These are phyloP conservation scores for Ophiostoma ips DNA, from an alignment of 2,329 filamentous ascomycete genomes.

Conservation along the genomic window DNA sequence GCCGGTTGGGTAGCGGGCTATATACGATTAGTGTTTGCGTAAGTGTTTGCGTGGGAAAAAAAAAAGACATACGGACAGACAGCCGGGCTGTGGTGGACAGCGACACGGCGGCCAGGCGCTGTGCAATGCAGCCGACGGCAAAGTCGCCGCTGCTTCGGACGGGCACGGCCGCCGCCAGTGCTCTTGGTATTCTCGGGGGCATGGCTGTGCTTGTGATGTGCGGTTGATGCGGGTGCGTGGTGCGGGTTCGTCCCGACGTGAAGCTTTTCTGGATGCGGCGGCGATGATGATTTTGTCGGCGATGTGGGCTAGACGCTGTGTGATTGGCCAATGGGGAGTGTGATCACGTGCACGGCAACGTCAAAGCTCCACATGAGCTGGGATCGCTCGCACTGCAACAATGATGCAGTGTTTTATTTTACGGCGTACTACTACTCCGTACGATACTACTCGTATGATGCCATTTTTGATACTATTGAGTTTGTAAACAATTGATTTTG, in stretches of 20 bases:
- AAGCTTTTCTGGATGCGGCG: slow-evolving; percentile 1
- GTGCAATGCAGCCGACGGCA: slow-evolving; percentile 1
- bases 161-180: not conserved
- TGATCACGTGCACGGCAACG: not conserved
- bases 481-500: too few relatives aligned
- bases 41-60: not conserved
- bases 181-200: slow-evolving; percentile 12
- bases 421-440: too few relatives aligned
- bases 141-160: slow-evolving; percentile 1
- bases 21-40: not conserved
- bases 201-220: slow-evolving; percentile 7
- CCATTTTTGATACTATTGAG: too few relatives aligned
- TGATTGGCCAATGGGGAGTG: not conserved
- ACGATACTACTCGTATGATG: too few relatives aligned
- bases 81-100: slow-evolving; percentile 10
- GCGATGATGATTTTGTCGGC: slow-evolving; percentile 1
- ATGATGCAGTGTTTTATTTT: too few relatives aligned
- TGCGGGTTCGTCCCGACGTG: not conserved
- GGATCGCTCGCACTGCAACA: too few relatives aligned
- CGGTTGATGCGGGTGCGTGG: too few relatives aligned
- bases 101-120: slow-evolving; percentile 9
- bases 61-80: slow-evolving; percentile 1
- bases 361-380: too few relatives aligned
- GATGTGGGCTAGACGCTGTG: not conserved
- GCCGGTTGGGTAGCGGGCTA: not conserved